Percentiles rank a stretch among this genome's conserved stretches.
phyloP scores from a whole-genome alignment of 352 stramenopile genomes.

The Globisporangium spiculum region DNA sequence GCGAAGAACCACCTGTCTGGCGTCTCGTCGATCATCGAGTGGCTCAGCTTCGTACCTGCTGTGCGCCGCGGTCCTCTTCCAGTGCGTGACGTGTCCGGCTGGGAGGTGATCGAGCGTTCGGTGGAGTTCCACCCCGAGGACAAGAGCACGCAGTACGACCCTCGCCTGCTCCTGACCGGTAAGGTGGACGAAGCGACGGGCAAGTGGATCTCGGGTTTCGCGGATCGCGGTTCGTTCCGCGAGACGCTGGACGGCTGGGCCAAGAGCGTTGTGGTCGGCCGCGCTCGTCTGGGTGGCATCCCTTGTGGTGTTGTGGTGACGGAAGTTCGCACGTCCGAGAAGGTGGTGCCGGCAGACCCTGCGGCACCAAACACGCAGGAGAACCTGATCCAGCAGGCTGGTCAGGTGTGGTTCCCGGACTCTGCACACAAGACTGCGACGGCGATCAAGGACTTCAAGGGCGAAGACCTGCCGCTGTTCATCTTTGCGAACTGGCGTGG shows the following conservation, averaged over 20 bases:
- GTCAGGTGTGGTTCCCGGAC: conserved; percentile 99
- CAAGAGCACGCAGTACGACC: conserved; percentile 95
- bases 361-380: conserved; percentile 96
- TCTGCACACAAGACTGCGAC: conserved; percentile 99
- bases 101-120: conserved; percentile 83
- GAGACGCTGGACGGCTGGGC: conserved; percentile 98
- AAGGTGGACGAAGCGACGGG: conserved; percentile 71
- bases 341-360: conserved; percentile 97
- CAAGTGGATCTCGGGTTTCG: conserved; percentile 92
- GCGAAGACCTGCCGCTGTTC: conserved; percentile 98
- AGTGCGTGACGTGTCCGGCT: conserved; percentile 80
- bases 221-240: conserved; percentile 98
- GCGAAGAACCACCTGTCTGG: conserved; percentile 96
- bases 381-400: conserved; percentile 96
- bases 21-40: conserved; percentile 95
- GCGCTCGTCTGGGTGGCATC: conserved; percentile 97
- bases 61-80: conserved; percentile 79
- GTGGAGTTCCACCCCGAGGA: conserved; percentile 92
- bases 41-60: conserved; percentile 98
- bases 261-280: conserved; percentile 98
- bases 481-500: conserved; percentile 99
- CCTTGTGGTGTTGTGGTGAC: conserved; percentile 98
- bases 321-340: conserved; percentile 97
- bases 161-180: conserved; percentile 91
- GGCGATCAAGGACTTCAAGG: conserved; percentile 99